These are phyloP conservation scores for Cyclotella kingstonii DNA, from an alignment of 108 stramenopile genomes.

Conservation along the genomic window DNA sequence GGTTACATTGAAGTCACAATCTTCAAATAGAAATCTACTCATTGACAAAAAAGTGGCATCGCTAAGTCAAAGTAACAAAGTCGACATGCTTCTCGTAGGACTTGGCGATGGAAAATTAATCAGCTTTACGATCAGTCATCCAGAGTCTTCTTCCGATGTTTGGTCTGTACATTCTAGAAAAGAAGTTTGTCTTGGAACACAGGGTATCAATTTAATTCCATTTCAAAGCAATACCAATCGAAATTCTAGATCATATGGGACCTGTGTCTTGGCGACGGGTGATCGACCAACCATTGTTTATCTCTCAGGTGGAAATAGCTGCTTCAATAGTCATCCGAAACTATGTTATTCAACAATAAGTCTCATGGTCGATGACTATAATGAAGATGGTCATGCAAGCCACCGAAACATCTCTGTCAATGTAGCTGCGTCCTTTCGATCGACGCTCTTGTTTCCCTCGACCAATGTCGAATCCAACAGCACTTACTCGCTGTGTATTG, in stretches of 20 bases:
- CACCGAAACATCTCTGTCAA: constrained; percentile 70
- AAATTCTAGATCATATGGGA: constrained; percentile 47
- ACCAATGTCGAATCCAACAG: constrained; percentile 26
- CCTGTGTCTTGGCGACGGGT: constrained; percentile 92
- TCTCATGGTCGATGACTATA: constrained; percentile 57
- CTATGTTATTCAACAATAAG: constrained; percentile 93
- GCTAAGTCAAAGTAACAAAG: constrained; percentile 20
- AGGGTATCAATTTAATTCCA: constrained; percentile 86
- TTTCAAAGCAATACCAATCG: constrained; percentile 38
- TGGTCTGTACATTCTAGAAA: constrained; percentile 71
- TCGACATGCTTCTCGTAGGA: constrained; percentile 92
- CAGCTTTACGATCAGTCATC: constrained; percentile 64
- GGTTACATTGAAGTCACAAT: constrained; percentile 65
- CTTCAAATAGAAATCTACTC: constrained; percentile 12
- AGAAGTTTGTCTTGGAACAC: constrained; percentile 92
- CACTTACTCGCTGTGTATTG: constrained; percentile 89
- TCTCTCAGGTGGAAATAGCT: constrained; percentile 65
- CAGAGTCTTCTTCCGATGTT: constrained; percentile 22
- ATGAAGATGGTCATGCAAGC: constrained; percentile 51
- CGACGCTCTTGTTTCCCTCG: constrained; percentile 59
- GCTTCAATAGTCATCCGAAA: constrained; percentile 67
- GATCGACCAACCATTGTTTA: constrained; percentile 98
- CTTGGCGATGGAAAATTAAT: constrained; percentile 94
- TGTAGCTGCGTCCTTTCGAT: constrained; percentile 75
- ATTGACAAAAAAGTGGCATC: constrained; percentile 18